Evolutionary conservation across 1,284 basidiomycete species (phyloP).

Genomic region (Ustilago lituana): DNA sequence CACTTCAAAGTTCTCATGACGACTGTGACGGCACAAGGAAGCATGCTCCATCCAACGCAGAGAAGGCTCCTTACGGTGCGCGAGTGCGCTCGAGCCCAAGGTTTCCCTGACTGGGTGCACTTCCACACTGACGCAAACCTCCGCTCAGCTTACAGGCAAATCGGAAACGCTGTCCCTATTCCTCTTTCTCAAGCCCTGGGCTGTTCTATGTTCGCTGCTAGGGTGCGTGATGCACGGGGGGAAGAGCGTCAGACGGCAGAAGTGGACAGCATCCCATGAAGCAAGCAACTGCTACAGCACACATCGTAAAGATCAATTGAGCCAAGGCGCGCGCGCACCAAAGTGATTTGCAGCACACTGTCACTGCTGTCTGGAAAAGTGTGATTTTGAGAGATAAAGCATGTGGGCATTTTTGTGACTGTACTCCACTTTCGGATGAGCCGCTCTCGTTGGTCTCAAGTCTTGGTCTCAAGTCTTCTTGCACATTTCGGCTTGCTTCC

Average conservation of each 20-base stretch:
- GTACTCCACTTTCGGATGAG: conserved; percentile 36
- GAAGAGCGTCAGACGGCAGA: not conserved
- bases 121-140: conserved; percentile 22
- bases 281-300: no score
- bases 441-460: no score
- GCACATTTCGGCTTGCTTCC: conserved; percentile 29
- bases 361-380: no score
- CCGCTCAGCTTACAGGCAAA: conserved; percentile 31
- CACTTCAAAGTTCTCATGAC: conserved; percentile 28
- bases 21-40: not conserved
- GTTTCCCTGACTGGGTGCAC: conserved; percentile 38
- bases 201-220: conserved; percentile 12
- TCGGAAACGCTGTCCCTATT: conserved; percentile 40
- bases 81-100: conserved; percentile 41
- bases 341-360: no score
- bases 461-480: no score
- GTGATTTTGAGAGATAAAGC: no score
- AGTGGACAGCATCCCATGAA: not conserved
- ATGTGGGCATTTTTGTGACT: no score
- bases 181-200: conserved; percentile 26
- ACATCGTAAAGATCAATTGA: no score
- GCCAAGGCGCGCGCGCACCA: no score
- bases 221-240: conserved; percentile 1
- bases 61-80: conserved; percentile 36
- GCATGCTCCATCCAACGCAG: conserved; percentile 36